Evolutionary conservation across 2,329 filamentous ascomycete species (phyloP).

Genomic region (Parastagonospora nodorum): DNA sequence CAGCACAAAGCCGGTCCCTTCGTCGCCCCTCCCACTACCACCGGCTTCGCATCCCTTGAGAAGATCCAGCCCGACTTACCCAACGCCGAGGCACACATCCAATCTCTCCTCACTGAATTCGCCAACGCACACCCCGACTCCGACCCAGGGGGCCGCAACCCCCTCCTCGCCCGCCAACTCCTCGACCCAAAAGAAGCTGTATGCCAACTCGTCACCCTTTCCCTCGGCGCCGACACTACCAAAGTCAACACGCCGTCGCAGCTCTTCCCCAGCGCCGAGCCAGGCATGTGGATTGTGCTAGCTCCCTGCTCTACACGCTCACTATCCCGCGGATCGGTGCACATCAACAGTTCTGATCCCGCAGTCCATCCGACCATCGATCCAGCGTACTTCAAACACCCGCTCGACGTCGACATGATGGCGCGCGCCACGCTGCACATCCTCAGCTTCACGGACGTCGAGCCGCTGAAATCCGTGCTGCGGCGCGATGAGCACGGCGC

Average conservation of each 20-base stretch:
- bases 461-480: conserved; percentile 37
- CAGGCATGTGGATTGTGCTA: conserved; percentile 29
- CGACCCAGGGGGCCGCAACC: conserved; percentile 30
- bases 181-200: conserved; percentile 31
- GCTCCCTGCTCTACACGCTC: conserved; percentile 31
- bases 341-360: conserved; percentile 47
- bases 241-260: conserved; percentile 9
- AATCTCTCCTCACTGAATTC: conserved; percentile 20
- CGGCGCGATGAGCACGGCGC: conserved; percentile 25
- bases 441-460: conserved; percentile 33
- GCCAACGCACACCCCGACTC: conserved; percentile 22
- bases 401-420: conserved; percentile 51
- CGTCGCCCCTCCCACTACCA: conserved; percentile 26
- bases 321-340: conserved; percentile 50
- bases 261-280: conserved; percentile 17
- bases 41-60: conserved; percentile 29
- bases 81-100: conserved; percentile 25
- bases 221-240: conserved; percentile 16
- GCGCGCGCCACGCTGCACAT: conserved; percentile 42
- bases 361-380: conserved; percentile 48
- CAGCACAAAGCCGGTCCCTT: conserved; percentile 36
- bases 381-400: conserved; percentile 51
- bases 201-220: conserved; percentile 24
- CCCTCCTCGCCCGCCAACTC: conserved; percentile 27
- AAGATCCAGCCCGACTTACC: conserved; percentile 24